A percentile compares a stretch with the other conserved stretches of the same genome.
Evolutionary conservation across 2,329 filamentous ascomycete species (phyloP).

Genomic region (Pseudocercospora vitis): DNA sequence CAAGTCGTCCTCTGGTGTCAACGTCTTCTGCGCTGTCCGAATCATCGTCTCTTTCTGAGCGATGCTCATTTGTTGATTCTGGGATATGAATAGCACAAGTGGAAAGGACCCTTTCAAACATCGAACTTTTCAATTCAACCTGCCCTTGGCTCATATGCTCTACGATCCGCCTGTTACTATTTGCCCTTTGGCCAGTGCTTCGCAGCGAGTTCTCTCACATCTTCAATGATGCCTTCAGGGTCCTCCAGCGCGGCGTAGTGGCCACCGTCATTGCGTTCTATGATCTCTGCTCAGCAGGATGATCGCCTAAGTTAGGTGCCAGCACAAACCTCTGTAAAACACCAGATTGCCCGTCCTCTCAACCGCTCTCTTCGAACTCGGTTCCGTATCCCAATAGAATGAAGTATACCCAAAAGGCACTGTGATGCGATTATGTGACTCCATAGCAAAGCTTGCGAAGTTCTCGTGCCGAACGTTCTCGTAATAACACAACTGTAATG

Average conservation of each 20-base stretch:
- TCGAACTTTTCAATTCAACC: too few species aligned
- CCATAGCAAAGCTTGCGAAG: slow-evolving; percentile 41
- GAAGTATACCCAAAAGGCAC: slow-evolving; percentile 42
- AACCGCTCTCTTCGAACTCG: slow-evolving; percentile 38
- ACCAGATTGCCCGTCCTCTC: slow-evolving; percentile 41
- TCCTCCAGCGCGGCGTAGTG: slow-evolving; percentile 35
- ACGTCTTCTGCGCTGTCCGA: too few species aligned
- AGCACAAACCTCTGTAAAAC: slow-evolving; percentile 35
- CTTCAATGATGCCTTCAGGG: slow-evolving; percentile 31
- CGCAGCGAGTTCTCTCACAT: slow-evolving; percentile 21
- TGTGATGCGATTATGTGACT: slow-evolving; percentile 40
- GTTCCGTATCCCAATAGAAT: slow-evolving; percentile 41
- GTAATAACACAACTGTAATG: slow-evolving; percentile 44
- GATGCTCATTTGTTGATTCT: too few species aligned
- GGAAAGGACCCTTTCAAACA: too few species aligned
- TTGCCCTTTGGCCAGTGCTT: slow-evolving; percentile 15
- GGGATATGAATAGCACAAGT: too few species aligned
- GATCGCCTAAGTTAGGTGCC: not conserved
- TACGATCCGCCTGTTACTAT: not conserved
- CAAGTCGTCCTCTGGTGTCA: too few species aligned
- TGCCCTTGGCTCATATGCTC: too few species aligned
- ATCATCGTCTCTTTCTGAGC: too few species aligned
- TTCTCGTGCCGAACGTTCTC: slow-evolving; percentile 43
- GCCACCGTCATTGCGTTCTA: slow-evolving; percentile 30
- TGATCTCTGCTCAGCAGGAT: not conserved